Conservation (phyloP, 768 basidiomycete genomes). For the Xanthoconium purpureum region DNA sequence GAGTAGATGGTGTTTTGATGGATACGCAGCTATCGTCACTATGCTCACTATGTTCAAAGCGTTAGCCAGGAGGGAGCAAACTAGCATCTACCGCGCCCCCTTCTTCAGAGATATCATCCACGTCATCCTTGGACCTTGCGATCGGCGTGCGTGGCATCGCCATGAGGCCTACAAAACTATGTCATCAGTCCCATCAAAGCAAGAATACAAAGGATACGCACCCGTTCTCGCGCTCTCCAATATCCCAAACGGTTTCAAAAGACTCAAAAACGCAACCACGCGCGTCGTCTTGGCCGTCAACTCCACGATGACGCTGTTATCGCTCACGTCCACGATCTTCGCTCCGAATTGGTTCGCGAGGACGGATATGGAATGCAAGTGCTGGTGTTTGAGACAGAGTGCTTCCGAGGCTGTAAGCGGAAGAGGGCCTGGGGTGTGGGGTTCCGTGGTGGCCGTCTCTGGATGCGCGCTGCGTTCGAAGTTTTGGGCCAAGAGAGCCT, state of each 20-base stretch:
- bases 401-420: conserved; percentile 78
- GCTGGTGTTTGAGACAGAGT: conserved; percentile 83
- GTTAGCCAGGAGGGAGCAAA: conserved; percentile 89
- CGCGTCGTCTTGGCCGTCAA: conserved; percentile 88
- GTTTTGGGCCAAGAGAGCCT: conserved; percentile 68
- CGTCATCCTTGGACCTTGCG: conserved; percentile 51
- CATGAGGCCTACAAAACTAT: conserved; percentile 70
- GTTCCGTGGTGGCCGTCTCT: conserved; percentile 20
- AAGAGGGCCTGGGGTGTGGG: conserved; percentile 29
- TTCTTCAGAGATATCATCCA: conserved; percentile 52
- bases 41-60: too few species aligned
- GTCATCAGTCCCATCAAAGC: neutral
- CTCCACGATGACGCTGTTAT: conserved; percentile 93
- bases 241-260: conserved; percentile 93
- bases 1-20: too few species aligned
- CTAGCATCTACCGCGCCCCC: conserved; percentile 77
- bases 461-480: conserved; percentile 63
- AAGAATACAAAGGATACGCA: conserved; percentile 34
- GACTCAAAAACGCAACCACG: conserved; percentile 87
- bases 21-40: too few species aligned
- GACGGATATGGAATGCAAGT: conserved; percentile 81
- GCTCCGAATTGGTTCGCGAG: conserved; percentile 89
- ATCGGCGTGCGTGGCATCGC: conserved; percentile 98
- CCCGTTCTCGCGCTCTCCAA: conserved; percentile 94
- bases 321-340: conserved; percentile 90